Percentiles rank a stretch among this genome's conserved stretches.
Evolutionary conservation across 1,139 yeast genomes (phyloP).

Genomic region (Taphrina betulina): DNA sequence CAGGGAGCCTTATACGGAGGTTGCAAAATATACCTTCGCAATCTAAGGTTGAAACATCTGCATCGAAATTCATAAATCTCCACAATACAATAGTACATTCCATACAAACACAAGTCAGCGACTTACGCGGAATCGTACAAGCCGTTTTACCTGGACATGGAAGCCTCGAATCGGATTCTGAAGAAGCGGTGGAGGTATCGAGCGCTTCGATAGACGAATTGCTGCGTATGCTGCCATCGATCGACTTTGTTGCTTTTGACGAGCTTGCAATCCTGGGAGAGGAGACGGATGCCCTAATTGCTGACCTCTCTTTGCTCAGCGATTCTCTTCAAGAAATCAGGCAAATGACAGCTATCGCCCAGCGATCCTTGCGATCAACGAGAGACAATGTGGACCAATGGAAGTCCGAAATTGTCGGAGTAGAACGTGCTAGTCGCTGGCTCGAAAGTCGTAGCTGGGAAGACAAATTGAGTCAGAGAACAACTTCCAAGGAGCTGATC

Average conservation of each 20-base stretch:
- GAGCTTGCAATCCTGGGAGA: slow-evolving; percentile 7
- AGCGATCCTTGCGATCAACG: not conserved
- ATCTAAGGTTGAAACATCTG: not conserved
- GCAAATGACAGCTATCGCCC: slow-evolving; percentile 1
- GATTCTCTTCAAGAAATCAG: slow-evolving; percentile 12
- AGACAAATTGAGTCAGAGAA: not conserved
- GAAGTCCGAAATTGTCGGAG: not conserved
- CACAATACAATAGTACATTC: not conserved
- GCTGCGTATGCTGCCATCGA: not conserved
- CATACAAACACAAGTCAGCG: not conserved
- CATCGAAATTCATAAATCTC: not conserved
- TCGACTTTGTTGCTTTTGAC: not conserved
- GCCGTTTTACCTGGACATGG: not conserved
- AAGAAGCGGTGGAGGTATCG: not conserved
- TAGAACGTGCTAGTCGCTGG: slow-evolving; percentile 2
- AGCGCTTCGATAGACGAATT: not conserved
- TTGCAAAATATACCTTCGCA: not conserved
- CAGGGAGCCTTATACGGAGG: not conserved
- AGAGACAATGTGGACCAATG: not conserved
- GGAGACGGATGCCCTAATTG: slow-evolving; percentile 8
- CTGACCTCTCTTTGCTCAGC: not conserved
- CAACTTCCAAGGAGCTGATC: not conserved
- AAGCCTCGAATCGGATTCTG: not conserved
- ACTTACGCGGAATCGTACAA: not conserved
- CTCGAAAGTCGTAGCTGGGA: not conserved